Conservation (phyloP, 208 protist genomes). For the Willaertia magna region DNA sequence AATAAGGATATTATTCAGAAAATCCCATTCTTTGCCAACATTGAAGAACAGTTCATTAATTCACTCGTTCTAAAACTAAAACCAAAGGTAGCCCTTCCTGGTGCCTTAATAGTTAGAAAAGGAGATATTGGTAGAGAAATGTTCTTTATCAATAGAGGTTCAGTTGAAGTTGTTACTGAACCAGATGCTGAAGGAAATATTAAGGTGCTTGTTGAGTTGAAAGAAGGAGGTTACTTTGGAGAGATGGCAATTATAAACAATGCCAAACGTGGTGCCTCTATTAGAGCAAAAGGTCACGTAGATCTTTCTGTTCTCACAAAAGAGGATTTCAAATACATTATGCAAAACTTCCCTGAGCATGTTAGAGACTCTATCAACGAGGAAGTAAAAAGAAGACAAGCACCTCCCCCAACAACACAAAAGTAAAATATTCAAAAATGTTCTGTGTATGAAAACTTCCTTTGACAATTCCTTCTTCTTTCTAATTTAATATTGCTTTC, state of each 20-base stretch:
- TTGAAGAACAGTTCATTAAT: conserved; percentile 24
- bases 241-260: conserved; percentile 24
- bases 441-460: too few relatives aligned
- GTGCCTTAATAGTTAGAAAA: conserved; percentile 21
- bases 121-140: conserved; percentile 27
- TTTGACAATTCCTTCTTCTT: too few relatives aligned
- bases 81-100: conserved; percentile 17
- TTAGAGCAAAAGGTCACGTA: conserved; percentile 18
- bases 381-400: neutral
- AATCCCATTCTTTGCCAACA: conserved; percentile 19
- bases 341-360: conserved; percentile 16
- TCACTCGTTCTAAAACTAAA: conserved; percentile 25
- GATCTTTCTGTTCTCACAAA: conserved; percentile 25
- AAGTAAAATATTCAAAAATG: too few relatives aligned
- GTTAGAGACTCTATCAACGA: neutral
- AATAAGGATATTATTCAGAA: conserved; percentile 30
- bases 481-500: too few relatives aligned
- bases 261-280: conserved; percentile 15
- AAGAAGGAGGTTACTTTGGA: conserved; percentile 25
- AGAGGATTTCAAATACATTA: conserved; percentile 21
- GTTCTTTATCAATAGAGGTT: conserved; percentile 24
- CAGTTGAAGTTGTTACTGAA: conserved; percentile 24
- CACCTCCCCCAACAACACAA: too few relatives aligned
- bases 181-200: conserved; percentile 16
- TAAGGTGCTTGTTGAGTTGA: conserved; percentile 15